phyloP scores from a whole-genome alignment of 768 basidiomycete genomes.

The Saitozyma sp. region DNA sequence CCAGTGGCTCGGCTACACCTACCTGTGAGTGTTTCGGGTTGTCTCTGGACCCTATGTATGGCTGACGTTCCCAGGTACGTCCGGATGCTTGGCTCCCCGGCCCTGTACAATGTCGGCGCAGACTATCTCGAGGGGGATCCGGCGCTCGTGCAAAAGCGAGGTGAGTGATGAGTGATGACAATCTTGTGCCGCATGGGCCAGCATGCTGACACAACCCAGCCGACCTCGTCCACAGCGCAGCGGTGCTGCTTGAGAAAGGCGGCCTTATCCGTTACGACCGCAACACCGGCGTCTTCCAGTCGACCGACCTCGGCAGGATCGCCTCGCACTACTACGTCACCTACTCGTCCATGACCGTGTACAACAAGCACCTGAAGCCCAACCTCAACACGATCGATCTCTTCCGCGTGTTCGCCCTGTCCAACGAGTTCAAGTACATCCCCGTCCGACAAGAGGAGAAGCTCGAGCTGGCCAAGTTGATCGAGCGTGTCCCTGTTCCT shows the following conservation, averaged over 20 bases:
- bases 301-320: slow-evolving; percentile 89
- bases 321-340: slow-evolving; percentile 95
- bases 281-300: slow-evolving; percentile 79
- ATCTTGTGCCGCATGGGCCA: not conserved
- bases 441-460: slow-evolving; percentile 71
- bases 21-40: slow-evolving; percentile 63
- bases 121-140: slow-evolving; percentile 88
- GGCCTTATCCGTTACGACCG: slow-evolving; percentile 93
- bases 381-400: slow-evolving; percentile 86
- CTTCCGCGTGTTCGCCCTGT: slow-evolving; percentile 91
- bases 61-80: slow-evolving; percentile 66
- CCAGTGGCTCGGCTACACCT: slow-evolving; percentile 95
- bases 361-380: slow-evolving; percentile 87
- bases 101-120: slow-evolving; percentile 78
- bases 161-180: slow-evolving; percentile 22
- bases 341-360: slow-evolving; percentile 91
- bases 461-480: slow-evolving; percentile 79
- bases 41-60: slow-evolving; percentile 7
- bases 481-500: slow-evolving; percentile 94
- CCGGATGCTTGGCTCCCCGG: slow-evolving; percentile 87
- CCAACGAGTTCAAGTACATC: slow-evolving; percentile 90
- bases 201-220: slow-evolving; percentile 34
- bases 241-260: slow-evolving; percentile 88
- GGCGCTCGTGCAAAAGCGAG: slow-evolving; percentile 83
- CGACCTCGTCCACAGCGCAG: slow-evolving; percentile 90